Conservation (phyloP, 495 filamentous ascomycete species). For the Bathelium albidoporum region DNA sequence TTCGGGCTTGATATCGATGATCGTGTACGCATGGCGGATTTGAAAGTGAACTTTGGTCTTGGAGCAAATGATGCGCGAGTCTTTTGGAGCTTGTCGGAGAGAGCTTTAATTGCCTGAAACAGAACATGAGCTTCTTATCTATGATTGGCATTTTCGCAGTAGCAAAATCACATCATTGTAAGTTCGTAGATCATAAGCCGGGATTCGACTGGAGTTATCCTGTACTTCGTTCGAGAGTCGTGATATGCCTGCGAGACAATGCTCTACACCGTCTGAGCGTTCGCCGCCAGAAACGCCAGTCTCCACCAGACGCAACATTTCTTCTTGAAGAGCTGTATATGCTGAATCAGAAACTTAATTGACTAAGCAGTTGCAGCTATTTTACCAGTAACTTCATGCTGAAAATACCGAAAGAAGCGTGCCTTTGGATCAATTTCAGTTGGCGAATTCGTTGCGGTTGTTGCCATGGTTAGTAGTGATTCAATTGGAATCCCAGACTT, state of each 20-base stretch:
- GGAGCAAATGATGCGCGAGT: conserved; percentile 49
- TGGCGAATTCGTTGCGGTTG: neutral
- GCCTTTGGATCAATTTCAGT: neutral
- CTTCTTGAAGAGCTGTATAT: conserved; percentile 46
- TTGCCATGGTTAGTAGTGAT: neutral
- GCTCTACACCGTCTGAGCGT: conserved; percentile 54
- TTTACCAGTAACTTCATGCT: conserved; percentile 57
- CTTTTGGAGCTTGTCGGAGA: conserved; percentile 54
- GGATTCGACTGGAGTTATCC: conserved; percentile 56
- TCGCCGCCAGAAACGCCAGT: conserved; percentile 45
- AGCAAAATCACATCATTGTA: conserved; percentile 50
- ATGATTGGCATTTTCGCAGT: neutral
- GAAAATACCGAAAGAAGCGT: conserved; percentile 67
- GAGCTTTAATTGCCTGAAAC: conserved; percentile 52
- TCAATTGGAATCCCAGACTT: neutral
- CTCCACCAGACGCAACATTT: conserved; percentile 46
- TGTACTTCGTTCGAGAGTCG: conserved; percentile 58
- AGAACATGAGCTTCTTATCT: neutral
- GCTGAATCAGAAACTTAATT: neutral
- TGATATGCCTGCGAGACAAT: conserved; percentile 55
- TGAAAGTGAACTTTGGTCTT: conserved; percentile 64
- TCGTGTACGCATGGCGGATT: conserved; percentile 30
- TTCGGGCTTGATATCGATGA: conserved; percentile 4
- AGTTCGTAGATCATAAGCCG: conserved; percentile 66
- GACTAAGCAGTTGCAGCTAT: neutral